Evolutionary conservation across 192 early-diverging fungal species (phyloP).

Genomic region (Dissophora globulifera): DNA sequence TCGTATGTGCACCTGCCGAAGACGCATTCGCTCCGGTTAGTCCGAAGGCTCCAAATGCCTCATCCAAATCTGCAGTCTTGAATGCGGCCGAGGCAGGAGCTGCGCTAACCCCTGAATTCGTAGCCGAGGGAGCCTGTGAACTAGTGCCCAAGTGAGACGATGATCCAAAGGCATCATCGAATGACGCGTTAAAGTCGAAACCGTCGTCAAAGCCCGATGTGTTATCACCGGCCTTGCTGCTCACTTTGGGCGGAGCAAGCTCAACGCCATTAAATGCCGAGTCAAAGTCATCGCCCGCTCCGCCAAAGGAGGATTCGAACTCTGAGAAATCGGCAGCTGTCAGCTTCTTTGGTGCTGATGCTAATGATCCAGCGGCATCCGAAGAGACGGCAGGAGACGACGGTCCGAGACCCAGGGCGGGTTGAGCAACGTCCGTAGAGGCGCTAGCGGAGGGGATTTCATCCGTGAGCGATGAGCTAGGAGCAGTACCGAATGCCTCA

Average conservation of each 20-base stretch:
- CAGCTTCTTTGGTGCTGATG: constrained; percentile 34
- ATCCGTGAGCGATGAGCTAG: background rate
- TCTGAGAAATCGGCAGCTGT: constrained; percentile 37
- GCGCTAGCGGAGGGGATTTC: background rate
- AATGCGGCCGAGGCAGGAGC: background rate
- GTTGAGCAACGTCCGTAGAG: background rate
- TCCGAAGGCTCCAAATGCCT: constrained; percentile 47
- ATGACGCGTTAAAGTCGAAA: constrained; percentile 41
- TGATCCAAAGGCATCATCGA: constrained; percentile 33
- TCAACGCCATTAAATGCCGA: constrained; percentile 47
- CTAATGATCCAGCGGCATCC: constrained; percentile 11
- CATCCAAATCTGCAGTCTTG: constrained; percentile 29
- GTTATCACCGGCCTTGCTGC: constrained; percentile 9
- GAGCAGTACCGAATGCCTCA: too few species aligned
- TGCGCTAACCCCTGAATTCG: background rate
- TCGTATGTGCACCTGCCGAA: background rate
- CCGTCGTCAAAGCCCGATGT: constrained; percentile 33
- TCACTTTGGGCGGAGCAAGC: constrained; percentile 35
- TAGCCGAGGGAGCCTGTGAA: background rate
- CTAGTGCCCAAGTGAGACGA: background rate
- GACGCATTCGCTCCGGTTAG: background rate
- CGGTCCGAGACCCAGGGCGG: background rate
- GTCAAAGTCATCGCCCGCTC: constrained; percentile 37
- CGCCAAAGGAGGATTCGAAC: constrained; percentile 42
- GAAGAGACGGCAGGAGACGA: constrained; percentile 1